Conservation (phyloP, 176 grass and related monocot genomes). For the Carex scoparia region DNA sequence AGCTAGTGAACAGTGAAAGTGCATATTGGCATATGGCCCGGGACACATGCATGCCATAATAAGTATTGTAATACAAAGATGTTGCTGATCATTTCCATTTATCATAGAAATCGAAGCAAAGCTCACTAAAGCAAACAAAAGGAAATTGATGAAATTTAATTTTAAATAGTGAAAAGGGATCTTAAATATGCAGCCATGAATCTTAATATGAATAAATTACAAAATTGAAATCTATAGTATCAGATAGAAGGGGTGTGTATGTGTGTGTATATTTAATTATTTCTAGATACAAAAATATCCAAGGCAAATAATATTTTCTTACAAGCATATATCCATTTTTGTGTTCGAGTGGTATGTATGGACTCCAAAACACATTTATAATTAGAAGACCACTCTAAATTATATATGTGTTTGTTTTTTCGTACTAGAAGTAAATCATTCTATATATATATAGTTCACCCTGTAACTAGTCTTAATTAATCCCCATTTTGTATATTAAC, state of each 20-base stretch:
- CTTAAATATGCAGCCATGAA: not conserved
- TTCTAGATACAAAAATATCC: not conserved
- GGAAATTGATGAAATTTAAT: not conserved
- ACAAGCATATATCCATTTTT: not conserved
- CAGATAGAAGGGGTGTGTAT: not conserved
- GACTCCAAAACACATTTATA: not conserved
- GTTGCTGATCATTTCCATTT: not conserved
- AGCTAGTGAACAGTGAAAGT: slow-evolving; percentile 22
- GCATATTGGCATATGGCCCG: slow-evolving; percentile 8
- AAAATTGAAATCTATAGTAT: not conserved
- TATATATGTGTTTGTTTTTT: not conserved
- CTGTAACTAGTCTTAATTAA: not conserved
- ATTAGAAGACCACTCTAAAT: not conserved
- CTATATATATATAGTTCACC: not conserved
- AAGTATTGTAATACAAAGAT: not conserved
- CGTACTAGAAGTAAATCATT: not conserved
- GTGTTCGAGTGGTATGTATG: not conserved
- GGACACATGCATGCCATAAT: slow-evolving; percentile 8
- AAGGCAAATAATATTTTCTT: not conserved
- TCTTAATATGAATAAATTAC: not conserved
- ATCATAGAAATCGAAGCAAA: not conserved
- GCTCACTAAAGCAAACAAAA: not conserved
- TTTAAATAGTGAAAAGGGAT: not conserved
- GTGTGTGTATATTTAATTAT: not conserved
- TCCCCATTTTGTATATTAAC: not conserved